phyloP scores from a whole-genome alignment of 495 filamentous ascomycete species.

The Xylaria sp. region DNA sequence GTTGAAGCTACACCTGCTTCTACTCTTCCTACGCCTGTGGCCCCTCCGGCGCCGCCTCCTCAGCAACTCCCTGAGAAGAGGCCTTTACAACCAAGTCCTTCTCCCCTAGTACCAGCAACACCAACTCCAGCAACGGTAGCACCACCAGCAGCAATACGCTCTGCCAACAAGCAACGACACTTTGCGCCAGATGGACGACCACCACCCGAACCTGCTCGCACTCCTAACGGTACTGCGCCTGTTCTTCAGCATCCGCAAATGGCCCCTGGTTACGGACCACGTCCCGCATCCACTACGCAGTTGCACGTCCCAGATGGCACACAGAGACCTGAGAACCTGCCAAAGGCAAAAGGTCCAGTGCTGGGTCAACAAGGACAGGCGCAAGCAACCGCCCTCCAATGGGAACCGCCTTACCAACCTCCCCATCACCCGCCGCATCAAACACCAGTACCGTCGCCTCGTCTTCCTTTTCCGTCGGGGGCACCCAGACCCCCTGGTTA shows the following conservation, averaged over 20 bases:
- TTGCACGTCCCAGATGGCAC: conserved; percentile 39
- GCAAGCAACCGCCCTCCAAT: conserved; percentile 48
- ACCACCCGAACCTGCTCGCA: conserved; percentile 39
- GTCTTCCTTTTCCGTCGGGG: conserved; percentile 35
- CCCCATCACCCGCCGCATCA: conserved; percentile 33
- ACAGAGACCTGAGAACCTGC: conserved; percentile 36
- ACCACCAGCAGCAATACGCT: conserved; percentile 22
- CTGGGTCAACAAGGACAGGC: conserved; percentile 37
- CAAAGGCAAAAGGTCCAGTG: conserved; percentile 38
- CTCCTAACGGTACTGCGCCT: conserved; percentile 35
- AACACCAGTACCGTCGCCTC: conserved; percentile 39
- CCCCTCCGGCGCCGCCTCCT: conserved; percentile 22
- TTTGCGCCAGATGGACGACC: conserved; percentile 34
- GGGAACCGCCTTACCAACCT: conserved; percentile 60
- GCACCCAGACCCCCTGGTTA: conserved; percentile 35
- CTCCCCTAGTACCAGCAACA: conserved; percentile 15
- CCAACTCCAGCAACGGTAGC: conserved; percentile 15
- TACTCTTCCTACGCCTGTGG: conserved; percentile 11
- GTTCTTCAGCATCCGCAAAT: conserved; percentile 54
- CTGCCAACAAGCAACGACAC: conserved; percentile 34
- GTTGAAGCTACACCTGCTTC: conserved; percentile 31
- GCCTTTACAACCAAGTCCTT: conserved; percentile 24
- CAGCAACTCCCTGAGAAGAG: conserved; percentile 16
- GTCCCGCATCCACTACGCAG: conserved; percentile 33
- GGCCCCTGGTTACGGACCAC: conserved; percentile 37